Evolutionary conservation across 139 green algal genomes (phyloP).

Genomic region (Chlamydomonas sp.): DNA sequence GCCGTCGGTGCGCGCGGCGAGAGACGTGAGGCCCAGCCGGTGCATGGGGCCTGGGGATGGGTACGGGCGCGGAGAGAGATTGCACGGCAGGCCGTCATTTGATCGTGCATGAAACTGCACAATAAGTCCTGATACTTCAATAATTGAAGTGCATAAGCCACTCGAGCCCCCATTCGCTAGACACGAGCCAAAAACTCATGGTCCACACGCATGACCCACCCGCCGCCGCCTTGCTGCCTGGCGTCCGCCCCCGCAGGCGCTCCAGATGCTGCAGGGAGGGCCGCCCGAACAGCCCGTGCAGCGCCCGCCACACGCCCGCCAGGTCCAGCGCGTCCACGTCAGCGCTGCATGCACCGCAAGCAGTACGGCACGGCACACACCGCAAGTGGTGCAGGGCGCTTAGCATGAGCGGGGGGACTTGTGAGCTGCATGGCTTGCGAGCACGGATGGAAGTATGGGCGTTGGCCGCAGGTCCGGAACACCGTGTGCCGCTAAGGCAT

Average conservation of each 20-base stretch:
- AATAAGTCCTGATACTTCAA: too few relatives aligned
- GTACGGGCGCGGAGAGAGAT: background rate
- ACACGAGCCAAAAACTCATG: background rate
- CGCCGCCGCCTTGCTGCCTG: background rate
- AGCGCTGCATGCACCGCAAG: background rate
- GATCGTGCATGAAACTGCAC: background rate
- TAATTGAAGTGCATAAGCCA: too few relatives aligned
- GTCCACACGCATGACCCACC: background rate
- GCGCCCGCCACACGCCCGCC: background rate
- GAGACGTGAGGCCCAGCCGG: background rate
- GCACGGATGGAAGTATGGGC: too few relatives aligned
- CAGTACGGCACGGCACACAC: too few relatives aligned
- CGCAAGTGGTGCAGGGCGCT: too few relatives aligned
- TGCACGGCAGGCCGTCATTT: background rate
- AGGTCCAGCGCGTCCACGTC: slow-evolving; percentile 6
- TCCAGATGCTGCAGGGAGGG: slow-evolving; percentile 5
- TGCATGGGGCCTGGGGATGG: background rate
- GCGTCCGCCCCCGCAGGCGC: background rate
- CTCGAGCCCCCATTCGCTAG: too few relatives aligned
- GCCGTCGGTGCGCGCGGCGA: background rate
- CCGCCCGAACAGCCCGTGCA: background rate
- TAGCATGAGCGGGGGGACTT: too few relatives aligned
- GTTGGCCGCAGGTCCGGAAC: too few relatives aligned
- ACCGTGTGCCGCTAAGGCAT: too few relatives aligned
- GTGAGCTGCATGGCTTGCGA: too few relatives aligned